Evolutionary conservation across 495 filamentous ascomycete genomes (phyloP), one percentile per base, ranked within the genome.

Genomic region (Acidiella bohemica): DNA sequence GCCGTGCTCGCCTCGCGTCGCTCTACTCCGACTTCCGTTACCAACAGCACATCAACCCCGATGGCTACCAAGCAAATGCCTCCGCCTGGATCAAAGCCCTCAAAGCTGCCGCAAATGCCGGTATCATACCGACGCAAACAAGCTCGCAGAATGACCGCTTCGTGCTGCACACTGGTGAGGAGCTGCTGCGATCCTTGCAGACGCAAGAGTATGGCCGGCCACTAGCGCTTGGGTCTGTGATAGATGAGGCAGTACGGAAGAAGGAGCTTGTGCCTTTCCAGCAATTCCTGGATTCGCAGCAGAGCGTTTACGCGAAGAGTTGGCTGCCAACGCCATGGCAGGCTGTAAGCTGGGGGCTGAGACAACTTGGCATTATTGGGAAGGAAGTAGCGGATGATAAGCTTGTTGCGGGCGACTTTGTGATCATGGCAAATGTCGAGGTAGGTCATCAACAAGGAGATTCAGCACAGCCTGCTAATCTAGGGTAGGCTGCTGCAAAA

Each of bases 21-120:
- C 75, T 97, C 36, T 97, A 93, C 63, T 94, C 87, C 41, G 92
- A 96, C 59, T 96, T 97, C 60, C 65, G 73, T 3, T 56, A 69
- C 25, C 85, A 88, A 46, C 72, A 71, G 44, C 75, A 73, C 39
- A 78, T 80, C 23, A 97, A 97, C 55, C 86, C 87, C 0, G 85
- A 92, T 52, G 88, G 86, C 46, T 97, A 86, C 63, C 61, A 68
- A 21, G 82, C 87, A 35, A 96, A 97, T 57, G 59, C 87, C 28
- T 62, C 71, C 11, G 83, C 87, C 29, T 97, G 90, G 90, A 73
- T 78, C 53, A 67, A 70, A 20, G 87, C 72, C 1, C 69, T 97
- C 18, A 66, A 72, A 14, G 61, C 65, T 30, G 81, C 87, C 17
- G 67, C 77, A 1, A 65, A 67, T 39, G 71, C 73, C 9, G 92